Evolutionary conservation across 176 grass and related monocot genomes (phyloP).

Genomic region (Puya raimondii): DNA sequence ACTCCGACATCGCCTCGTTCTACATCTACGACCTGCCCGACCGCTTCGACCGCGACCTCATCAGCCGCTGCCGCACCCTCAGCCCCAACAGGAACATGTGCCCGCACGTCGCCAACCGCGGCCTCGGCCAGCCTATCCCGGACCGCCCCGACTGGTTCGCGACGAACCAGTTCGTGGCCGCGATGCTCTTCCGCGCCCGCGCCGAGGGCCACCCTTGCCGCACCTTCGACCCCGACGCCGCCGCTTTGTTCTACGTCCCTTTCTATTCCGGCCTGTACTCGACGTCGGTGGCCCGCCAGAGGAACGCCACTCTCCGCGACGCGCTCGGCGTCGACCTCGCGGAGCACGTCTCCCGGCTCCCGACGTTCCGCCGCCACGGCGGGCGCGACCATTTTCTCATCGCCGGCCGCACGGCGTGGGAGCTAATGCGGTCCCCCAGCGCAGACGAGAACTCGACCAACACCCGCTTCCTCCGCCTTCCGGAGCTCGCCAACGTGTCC

Average conservation of each 20-base stretch:
- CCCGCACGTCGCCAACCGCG: slow-evolving; percentile 18
- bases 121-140: slow-evolving; percentile 11
- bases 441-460: slow-evolving; percentile 45
- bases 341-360: slow-evolving; percentile 23
- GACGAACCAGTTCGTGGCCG: slow-evolving; percentile 26
- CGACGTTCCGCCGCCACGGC: slow-evolving; percentile 15
- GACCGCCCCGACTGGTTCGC: slow-evolving; percentile 22
- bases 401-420: slow-evolving; percentile 44
- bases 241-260: slow-evolving; percentile 11
- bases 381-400: slow-evolving; percentile 58
- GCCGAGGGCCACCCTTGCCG: slow-evolving; percentile 33
- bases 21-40: too few relatives aligned
- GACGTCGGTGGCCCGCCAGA: neutral
- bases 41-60: too few relatives aligned
- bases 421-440: slow-evolving; percentile 36
- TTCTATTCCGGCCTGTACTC: slow-evolving; percentile 17
- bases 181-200: slow-evolving; percentile 34
- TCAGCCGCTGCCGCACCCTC: too few relatives aligned
- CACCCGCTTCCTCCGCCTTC: slow-evolving; percentile 45
- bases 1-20: too few relatives aligned
- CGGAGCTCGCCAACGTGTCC: slow-evolving; percentile 60
- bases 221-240: neutral
- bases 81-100: slow-evolving; percentile 1
- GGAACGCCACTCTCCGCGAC: slow-evolving; percentile 14
- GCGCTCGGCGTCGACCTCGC: slow-evolving; percentile 36